Conservation (phyloP, 257 asterid genomes). For the Catharanthus roseus region DNA sequence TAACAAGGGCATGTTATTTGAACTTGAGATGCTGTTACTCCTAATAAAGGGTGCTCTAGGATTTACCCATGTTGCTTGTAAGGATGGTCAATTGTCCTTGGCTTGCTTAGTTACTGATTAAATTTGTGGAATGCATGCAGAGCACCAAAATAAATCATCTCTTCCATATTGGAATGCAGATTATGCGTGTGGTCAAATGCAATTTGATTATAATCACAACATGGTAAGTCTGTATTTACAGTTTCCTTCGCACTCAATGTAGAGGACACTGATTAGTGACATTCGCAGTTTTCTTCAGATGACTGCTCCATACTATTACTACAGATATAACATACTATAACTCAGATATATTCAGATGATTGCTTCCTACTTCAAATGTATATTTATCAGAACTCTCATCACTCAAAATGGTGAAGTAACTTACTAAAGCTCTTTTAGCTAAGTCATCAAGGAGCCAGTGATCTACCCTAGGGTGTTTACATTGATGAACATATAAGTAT, state of each 20-base stretch:
- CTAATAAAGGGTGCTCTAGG: not conserved
- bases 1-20: not conserved
- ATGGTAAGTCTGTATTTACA: constrained; percentile 32
- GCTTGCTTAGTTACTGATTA: constrained; percentile 26
- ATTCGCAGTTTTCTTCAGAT: not conserved
- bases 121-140: constrained; percentile 25
- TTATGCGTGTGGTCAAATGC: constrained; percentile 34
- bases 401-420: not conserved
- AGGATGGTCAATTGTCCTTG: not conserved
- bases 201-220: constrained; percentile 34
- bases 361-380: not conserved
- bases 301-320: not conserved
- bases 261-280: not conserved
- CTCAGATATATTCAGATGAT: not conserved
- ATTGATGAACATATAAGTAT: not conserved
- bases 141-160: constrained; percentile 24
- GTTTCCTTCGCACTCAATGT: not conserved
- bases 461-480: not conserved
- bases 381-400: not conserved
- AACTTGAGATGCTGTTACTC: not conserved
- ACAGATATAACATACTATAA: not conserved
- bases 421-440: not conserved
- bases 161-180: constrained; percentile 32
- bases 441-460: not conserved
- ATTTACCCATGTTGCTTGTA: too few species aligned